Conservation (phyloP, 148 eudicot genomes). For the Vaccinium macrocarpon region DNA sequence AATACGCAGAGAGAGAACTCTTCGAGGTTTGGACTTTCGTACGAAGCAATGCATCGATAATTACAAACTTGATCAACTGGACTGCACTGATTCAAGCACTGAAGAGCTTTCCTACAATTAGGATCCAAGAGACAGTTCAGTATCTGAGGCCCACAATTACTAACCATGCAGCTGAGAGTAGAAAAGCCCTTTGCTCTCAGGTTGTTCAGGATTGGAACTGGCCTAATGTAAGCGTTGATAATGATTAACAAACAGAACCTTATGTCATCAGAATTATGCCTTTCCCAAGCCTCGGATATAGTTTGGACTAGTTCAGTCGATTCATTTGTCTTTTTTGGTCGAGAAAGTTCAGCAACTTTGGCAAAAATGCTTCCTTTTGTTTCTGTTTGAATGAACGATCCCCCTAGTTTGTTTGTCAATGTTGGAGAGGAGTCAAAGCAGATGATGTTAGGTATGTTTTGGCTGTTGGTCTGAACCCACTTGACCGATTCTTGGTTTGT, state of each 20-base stretch:
- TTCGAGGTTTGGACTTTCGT: conserved; percentile 76
- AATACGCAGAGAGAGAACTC: conserved; percentile 92
- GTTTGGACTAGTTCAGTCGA: conserved; percentile 46
- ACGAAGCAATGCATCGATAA: conserved; percentile 87
- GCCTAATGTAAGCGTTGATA: conserved; percentile 77
- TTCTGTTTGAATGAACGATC: conserved; percentile 32
- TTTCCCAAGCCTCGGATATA: conserved; percentile 74
- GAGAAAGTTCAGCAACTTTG: conserved; percentile 34
- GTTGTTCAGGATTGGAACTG: conserved; percentile 68
- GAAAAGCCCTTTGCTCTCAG: conserved; percentile 87
- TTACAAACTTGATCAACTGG: conserved; percentile 98
- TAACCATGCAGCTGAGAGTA: conserved; percentile 79
- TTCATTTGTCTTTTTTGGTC: conserved; percentile 34
- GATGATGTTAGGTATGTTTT: conserved; percentile 58
- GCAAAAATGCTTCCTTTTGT: conserved; percentile 33
- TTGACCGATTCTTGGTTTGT: conserved; percentile 52
- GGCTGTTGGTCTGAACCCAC: conserved; percentile 50
- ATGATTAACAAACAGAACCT: conserved; percentile 79
- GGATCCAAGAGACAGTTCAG: conserved; percentile 88
- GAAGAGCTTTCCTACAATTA: conserved; percentile 82
- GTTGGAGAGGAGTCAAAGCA: conserved; percentile 73
- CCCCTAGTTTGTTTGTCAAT: conserved; percentile 78
- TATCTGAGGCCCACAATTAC: conserved; percentile 85
- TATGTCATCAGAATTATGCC: conserved; percentile 90
- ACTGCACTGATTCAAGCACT: conserved; percentile 92